These are phyloP conservation scores for Scenedesmus sp. DNA, from an alignment of 163 green algal species.

Conservation along the genomic window DNA sequence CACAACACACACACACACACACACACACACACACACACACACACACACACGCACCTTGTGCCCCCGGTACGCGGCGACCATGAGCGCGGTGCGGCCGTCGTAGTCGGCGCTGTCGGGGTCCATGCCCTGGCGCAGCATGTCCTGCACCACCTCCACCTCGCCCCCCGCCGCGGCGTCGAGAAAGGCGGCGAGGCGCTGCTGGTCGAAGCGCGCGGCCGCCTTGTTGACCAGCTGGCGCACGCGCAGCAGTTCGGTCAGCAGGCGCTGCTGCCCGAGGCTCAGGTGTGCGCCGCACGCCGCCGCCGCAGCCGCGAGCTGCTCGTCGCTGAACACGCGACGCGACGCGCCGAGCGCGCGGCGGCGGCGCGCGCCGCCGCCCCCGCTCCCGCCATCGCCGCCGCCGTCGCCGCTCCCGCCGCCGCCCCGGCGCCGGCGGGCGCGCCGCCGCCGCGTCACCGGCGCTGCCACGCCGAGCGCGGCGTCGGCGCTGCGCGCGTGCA, in stretches of 20 bases:
- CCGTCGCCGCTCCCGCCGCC: too few species aligned
- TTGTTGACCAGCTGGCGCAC: slow-evolving; percentile 55
- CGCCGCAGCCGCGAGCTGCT: slow-evolving; percentile 20
- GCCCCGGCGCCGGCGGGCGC: too few species aligned
- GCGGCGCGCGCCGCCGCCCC: too few species aligned
- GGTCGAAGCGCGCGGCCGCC: slow-evolving; percentile 50
- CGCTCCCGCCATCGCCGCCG: too few species aligned
- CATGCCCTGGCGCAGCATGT: slow-evolving; percentile 66
- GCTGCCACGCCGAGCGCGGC: too few species aligned
- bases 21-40: not conserved
- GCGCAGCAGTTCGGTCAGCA: slow-evolving; percentile 57
- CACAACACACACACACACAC: not conserved
- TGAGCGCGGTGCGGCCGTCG: slow-evolving; percentile 62
- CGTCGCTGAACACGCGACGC: too few species aligned
- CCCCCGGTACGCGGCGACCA: slow-evolving; percentile 57
- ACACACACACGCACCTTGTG: slow-evolving; percentile 43
- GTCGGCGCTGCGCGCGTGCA: too few species aligned
- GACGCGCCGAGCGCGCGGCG: too few species aligned
- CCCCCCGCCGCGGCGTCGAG: slow-evolving; percentile 32
- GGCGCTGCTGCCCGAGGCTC: slow-evolving; percentile 39
- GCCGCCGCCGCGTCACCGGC: too few species aligned
- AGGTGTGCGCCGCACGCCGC: not conserved
- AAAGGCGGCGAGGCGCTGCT: slow-evolving; percentile 33
- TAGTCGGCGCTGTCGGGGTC: slow-evolving; percentile 59
- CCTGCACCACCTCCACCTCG: slow-evolving; percentile 39